Conservation (phyloP, 2,329 filamentous ascomycete species). For the Ophiostoma montium region DNA sequence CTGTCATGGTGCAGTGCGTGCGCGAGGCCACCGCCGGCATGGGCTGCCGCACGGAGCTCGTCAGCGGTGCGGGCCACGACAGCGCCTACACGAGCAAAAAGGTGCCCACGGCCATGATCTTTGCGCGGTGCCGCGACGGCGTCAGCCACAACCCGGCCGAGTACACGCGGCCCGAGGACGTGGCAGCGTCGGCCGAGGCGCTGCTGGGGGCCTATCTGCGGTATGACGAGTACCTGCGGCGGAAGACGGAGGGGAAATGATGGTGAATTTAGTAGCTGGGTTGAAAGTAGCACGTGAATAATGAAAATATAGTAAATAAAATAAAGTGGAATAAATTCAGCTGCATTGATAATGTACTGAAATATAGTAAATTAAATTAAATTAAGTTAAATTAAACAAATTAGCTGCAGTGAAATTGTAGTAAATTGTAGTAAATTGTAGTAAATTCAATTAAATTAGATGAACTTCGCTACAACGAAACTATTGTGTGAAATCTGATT, state of each 20-base stretch:
- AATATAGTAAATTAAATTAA: background rate
- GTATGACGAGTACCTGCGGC: conserved; percentile 10
- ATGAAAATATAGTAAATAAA: no score
- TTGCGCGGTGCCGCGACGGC: conserved; percentile 48
- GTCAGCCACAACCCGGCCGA: conserved; percentile 51
- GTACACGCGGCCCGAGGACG: conserved; percentile 43
- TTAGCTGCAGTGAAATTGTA: no score
- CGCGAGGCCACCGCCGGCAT: conserved; percentile 1
- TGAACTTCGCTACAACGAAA: no score
- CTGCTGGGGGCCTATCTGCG: conserved; percentile 10
- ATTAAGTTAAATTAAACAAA: no score
- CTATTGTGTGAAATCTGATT: no score
- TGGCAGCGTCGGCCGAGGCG: conserved; percentile 7
- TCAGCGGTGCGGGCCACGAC: conserved; percentile 29
- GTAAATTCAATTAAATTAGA: no score
- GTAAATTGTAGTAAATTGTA: no score
- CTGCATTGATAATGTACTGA: no score
- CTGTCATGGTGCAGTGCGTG: conserved; percentile 12
- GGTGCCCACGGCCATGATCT: conserved; percentile 54
- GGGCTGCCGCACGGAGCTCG: conserved; percentile 8
- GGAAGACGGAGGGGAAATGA: conserved; percentile 3
- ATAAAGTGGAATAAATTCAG: no score
- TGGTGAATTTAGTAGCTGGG: no score
- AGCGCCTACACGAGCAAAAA: conserved; percentile 45
- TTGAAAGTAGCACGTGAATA: no score